phyloP scores from a whole-genome alignment of 495 filamentous ascomycete genomes.

The Acidomyces sp. region DNA sequence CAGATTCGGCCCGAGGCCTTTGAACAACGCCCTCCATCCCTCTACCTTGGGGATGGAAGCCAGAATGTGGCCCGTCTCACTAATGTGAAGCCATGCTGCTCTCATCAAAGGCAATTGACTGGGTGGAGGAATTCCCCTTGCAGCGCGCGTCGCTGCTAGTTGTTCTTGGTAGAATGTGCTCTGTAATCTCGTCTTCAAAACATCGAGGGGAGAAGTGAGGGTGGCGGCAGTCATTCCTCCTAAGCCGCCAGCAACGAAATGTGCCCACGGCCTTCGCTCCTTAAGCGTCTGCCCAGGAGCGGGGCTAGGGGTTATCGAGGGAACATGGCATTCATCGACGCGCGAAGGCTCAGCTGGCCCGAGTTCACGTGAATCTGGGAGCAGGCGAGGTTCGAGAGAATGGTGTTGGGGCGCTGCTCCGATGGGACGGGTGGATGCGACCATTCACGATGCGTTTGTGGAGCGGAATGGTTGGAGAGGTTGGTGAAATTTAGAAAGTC shows the following conservation, averaged over 20 bases:
- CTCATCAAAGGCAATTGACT: constrained; percentile 34
- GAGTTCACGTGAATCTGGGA: no score
- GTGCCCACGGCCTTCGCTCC: constrained; percentile 62
- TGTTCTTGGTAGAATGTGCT: constrained; percentile 79
- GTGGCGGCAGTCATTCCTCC: constrained; percentile 80
- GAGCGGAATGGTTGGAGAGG: no score
- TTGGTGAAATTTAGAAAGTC: no score
- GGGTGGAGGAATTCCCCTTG: constrained; percentile 36
- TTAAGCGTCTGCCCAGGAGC: constrained; percentile 36
- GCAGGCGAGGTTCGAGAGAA: no score
- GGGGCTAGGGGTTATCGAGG: no score
- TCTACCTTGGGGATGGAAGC: constrained; percentile 61
- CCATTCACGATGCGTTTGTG: no score
- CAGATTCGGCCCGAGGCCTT: constrained; percentile 76
- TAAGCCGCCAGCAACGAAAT: constrained; percentile 74
- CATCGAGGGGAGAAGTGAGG: constrained; percentile 79
- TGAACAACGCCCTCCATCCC: constrained; percentile 75
- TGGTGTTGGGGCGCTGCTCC: no score
- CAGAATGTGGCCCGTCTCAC: constrained; percentile 72
- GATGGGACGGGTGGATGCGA: no score
- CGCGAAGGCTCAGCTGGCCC: no score
- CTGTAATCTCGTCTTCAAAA: constrained; percentile 79
- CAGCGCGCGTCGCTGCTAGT: constrained; percentile 34
- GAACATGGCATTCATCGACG: no score
- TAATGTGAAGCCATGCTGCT: constrained; percentile 45